These are phyloP conservation scores for Boletus sp. DNA, from an alignment of 768 basidiomycete species.

Conservation along the genomic window DNA sequence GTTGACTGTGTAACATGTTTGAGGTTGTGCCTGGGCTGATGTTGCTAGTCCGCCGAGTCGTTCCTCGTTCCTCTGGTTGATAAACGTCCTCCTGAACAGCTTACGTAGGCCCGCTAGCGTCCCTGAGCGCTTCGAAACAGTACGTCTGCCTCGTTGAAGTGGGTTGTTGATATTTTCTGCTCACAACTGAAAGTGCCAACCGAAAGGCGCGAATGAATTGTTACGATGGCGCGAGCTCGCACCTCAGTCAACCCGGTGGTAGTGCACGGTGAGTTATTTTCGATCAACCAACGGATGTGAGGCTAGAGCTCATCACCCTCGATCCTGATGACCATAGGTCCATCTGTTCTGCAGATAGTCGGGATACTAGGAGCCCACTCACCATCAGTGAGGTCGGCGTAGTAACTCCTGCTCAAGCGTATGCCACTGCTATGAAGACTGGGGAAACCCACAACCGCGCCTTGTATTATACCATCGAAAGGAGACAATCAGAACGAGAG, in stretches of 20 bases:
- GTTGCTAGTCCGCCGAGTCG: no score
- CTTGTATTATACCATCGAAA: constrained; percentile 19
- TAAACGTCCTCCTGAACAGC: not conserved
- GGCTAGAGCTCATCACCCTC: not conserved
- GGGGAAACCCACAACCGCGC: constrained; percentile 6
- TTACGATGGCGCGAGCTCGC: not conserved
- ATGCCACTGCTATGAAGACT: constrained; percentile 12
- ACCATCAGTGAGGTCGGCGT: not conserved
- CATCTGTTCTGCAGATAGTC: not conserved
- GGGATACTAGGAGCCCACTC: not conserved
- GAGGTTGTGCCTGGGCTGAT: not conserved
- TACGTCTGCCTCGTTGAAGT: not conserved
- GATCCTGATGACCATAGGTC: constrained; percentile 4
- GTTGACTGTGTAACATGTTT: not conserved
- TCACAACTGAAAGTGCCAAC: not conserved
- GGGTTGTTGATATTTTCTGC: not conserved
- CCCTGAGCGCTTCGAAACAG: not conserved
- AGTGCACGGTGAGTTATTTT: not conserved
- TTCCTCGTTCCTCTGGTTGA: not conserved
- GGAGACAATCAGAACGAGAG: constrained; percentile 9
- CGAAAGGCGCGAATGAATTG: constrained; percentile 5
- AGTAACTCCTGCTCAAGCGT: constrained; percentile 22
- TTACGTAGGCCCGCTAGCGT: not conserved
- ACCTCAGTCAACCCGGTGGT: not conserved
- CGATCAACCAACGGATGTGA: not conserved